Base-by-base conservation (phyloP, 352 stramenopile genomes). In the Pythium scleroteichum region DNA sequence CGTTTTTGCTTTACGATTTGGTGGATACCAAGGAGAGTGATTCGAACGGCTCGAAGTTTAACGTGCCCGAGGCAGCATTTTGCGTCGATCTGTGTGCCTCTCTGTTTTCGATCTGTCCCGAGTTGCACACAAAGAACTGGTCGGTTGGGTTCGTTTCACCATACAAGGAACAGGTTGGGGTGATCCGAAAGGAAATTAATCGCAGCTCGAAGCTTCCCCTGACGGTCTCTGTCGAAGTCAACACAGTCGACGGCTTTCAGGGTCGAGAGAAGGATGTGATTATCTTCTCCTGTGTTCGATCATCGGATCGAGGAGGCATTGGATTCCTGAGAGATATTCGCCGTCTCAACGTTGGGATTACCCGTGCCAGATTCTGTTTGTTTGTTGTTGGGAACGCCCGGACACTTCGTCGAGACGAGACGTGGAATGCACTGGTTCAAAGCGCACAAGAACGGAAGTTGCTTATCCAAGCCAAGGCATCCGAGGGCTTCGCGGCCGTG, bases 191-290 rank as follows among this genome's bases (percentile, higher is more conserved):
- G 32, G 82, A 89, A 64, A 76, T 93, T 19, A 79, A 66, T 10
- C 71, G 69, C 10, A 86, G 68, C 19, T 65, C 45, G 3, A 79
- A 23, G 19, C 44, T 90, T 19, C 78, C 79, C 2, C 32, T 73
- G 19, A 79, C 59, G 0, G 39, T 92, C 19, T 88, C 76, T n/a
- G 68, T 98, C 42, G 87, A 99, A 76, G 92, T 99, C 10, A 97
- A 97, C 56, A 98, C 95, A 3, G 96, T 99, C 5, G 97, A 99
- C 79, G 96, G 92, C 0, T 99, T 99, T 70, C 98, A 99, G 51
- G 98, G 98, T 1, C 82, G 97, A 47, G 97, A 99, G 75, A 98
- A 98, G 57, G 97, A 99, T 71, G 72, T 99, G 14, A 99, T 99
- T 60, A 95, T 99, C 39, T 98, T 99, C 69, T 99, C 96, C 7